These are phyloP conservation scores for Rhodamnia rubescens DNA, from an alignment of 345 rosid species.

Conservation along the genomic window DNA sequence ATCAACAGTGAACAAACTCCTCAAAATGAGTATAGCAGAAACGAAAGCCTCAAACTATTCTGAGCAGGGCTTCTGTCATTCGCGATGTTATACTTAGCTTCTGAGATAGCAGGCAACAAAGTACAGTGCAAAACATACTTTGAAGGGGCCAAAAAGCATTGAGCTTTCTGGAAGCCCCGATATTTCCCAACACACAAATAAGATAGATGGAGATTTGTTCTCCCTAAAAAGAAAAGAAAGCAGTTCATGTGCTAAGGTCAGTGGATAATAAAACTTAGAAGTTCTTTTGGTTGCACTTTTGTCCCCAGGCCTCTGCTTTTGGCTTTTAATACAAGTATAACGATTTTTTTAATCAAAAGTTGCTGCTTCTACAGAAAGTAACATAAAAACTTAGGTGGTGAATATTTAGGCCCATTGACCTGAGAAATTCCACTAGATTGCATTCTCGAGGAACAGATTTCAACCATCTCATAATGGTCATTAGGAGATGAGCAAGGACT, in stretches of 20 bases:
- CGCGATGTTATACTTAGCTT: background rate
- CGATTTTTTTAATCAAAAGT: background rate
- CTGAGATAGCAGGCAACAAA: background rate
- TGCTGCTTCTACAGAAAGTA: background rate
- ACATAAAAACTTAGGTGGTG: background rate
- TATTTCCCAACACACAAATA: background rate
- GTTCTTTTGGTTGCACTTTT: background rate
- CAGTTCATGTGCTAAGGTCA: background rate
- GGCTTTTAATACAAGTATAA: background rate
- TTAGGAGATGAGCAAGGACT: conserved; percentile 10
- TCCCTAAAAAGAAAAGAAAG: background rate
- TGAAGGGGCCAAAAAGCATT: background rate
- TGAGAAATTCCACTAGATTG: conserved; percentile 5
- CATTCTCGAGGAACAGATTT: conserved; percentile 3
- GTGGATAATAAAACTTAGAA: background rate
- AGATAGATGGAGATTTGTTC: background rate
- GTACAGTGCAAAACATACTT: background rate
- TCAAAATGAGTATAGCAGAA: background rate
- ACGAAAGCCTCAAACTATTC: background rate
- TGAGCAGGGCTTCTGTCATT: background rate
- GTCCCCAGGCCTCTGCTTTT: background rate
- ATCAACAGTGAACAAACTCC: background rate
- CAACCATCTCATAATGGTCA: conserved; percentile 11
- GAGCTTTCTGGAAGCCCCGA: background rate
- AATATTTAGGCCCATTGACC: background rate